Evolutionary conservation across 2,329 filamentous ascomycete genomes (phyloP).

Genomic region (Fusarium marasasianum): DNA sequence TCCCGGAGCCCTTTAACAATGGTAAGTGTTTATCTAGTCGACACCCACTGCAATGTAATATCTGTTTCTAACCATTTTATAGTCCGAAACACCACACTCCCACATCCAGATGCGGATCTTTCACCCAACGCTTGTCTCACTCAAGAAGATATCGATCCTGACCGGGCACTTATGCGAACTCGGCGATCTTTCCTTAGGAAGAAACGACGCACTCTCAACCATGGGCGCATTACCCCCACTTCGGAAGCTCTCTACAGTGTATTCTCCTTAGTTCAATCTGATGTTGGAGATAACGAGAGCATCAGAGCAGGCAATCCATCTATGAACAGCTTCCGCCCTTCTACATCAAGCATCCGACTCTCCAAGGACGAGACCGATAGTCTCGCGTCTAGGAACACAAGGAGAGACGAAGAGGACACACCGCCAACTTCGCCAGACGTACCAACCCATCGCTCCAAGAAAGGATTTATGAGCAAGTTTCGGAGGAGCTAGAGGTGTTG

Average conservation of each 20-base stretch:
- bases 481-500: slow-evolving; percentile 32
- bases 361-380: slow-evolving; percentile 55
- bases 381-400: slow-evolving; percentile 41
- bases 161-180: slow-evolving; percentile 54
- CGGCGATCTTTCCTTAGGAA: slow-evolving; percentile 59
- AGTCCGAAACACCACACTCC: slow-evolving; percentile 68
- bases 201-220: slow-evolving; percentile 55
- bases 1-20: slow-evolving; percentile 60
- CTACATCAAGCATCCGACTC: slow-evolving; percentile 46
- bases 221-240: slow-evolving; percentile 55
- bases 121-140: slow-evolving; percentile 66
- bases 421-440: slow-evolving; percentile 50
- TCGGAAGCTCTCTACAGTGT: slow-evolving; percentile 47
- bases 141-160: slow-evolving; percentile 61
- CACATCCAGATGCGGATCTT: slow-evolving; percentile 69
- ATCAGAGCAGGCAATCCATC: slow-evolving; percentile 39
- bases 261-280: slow-evolving; percentile 46
- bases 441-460: slow-evolving; percentile 42
- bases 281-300: slow-evolving; percentile 35
- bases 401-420: slow-evolving; percentile 46
- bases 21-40: slow-evolving; percentile 48
- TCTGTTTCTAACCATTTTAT: slow-evolving; percentile 7
- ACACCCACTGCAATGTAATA: neutral
- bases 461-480: slow-evolving; percentile 40
- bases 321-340: slow-evolving; percentile 43